These are phyloP conservation scores for Pseudoscleropodium purum DNA, from an alignment of 225 moss, liverwort and hornwort species.

Conservation along the genomic window DNA sequence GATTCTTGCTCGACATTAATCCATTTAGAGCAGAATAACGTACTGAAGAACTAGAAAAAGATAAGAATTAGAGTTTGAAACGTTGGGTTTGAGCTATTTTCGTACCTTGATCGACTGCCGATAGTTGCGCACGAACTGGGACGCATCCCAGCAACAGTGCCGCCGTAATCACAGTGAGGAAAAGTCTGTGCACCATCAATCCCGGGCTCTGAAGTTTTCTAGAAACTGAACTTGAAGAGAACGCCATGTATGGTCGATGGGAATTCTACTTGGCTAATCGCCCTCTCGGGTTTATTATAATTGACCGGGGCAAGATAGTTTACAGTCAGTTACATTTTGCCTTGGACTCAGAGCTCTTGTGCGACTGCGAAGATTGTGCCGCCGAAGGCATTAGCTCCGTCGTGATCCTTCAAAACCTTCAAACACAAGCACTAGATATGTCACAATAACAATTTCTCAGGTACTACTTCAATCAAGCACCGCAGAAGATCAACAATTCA, in stretches of 20 bases:
- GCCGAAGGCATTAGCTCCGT: background rate
- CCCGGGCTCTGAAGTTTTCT: background rate
- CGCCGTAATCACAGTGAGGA: background rate
- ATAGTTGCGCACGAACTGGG: background rate
- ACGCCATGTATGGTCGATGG: background rate
- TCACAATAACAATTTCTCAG: background rate
- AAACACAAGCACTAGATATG: background rate
- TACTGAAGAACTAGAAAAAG: background rate
- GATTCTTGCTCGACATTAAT: too few relatives aligned
- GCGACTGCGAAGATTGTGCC: background rate
- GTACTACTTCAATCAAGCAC: background rate
- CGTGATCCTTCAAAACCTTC: background rate
- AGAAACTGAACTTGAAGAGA: background rate
- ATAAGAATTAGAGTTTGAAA: background rate
- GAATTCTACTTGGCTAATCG: background rate
- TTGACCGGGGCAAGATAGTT: background rate
- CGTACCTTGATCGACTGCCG: conserved; percentile 5
- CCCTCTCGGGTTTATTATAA: background rate
- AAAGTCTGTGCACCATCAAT: background rate
- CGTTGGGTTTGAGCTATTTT: background rate
- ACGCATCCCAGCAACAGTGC: background rate
- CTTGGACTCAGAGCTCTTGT: background rate
- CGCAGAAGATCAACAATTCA: background rate
- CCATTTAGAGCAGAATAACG: background rate
- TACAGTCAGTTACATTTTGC: background rate